Evolutionary conservation across 192 early-diverging fungal species (phyloP).

Genomic region (Backusella tarrabulga): DNA sequence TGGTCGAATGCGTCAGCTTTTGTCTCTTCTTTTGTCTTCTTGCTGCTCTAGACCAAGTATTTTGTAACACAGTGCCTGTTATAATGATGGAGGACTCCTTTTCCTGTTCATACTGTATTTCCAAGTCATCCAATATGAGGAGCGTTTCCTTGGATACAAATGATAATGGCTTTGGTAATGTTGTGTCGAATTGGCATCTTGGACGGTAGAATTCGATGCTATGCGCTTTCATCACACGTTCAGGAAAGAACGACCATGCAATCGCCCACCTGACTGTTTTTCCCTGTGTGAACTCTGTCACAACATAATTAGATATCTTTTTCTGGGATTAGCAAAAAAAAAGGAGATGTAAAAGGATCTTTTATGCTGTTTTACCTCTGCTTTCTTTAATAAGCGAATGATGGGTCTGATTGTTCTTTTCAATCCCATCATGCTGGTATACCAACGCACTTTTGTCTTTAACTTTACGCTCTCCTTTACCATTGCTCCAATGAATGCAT

Average conservation of each 20-base stretch:
- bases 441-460: slow-evolving; percentile 66
- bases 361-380: slow-evolving; percentile 29
- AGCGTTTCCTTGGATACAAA: background rate
- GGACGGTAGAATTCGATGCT: slow-evolving; percentile 12
- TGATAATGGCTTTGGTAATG: background rate
- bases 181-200: slow-evolving; percentile 14
- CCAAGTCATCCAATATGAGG: slow-evolving; percentile 4
- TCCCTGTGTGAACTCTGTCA: slow-evolving; percentile 57
- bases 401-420: slow-evolving; percentile 49
- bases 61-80: background rate
- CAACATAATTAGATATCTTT: slow-evolving; percentile 51
- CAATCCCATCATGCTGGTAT: slow-evolving; percentile 75
- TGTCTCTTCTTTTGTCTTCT: slow-evolving; percentile 19
- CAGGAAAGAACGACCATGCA: slow-evolving; percentile 53
- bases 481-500: slow-evolving; percentile 64
- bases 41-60: slow-evolving; percentile 38
- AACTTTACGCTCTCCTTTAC: slow-evolving; percentile 61
- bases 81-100: background rate
- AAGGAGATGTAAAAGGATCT: too few relatives aligned
- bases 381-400: slow-evolving; percentile 37
- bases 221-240: slow-evolving; percentile 28
- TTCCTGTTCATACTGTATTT: background rate
- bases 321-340: background rate
- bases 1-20: background rate
- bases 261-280: slow-evolving; percentile 53